phyloP scores from a whole-genome alignment of 352 stramenopile genomes.

The Phytopythium oedochilum region DNA sequence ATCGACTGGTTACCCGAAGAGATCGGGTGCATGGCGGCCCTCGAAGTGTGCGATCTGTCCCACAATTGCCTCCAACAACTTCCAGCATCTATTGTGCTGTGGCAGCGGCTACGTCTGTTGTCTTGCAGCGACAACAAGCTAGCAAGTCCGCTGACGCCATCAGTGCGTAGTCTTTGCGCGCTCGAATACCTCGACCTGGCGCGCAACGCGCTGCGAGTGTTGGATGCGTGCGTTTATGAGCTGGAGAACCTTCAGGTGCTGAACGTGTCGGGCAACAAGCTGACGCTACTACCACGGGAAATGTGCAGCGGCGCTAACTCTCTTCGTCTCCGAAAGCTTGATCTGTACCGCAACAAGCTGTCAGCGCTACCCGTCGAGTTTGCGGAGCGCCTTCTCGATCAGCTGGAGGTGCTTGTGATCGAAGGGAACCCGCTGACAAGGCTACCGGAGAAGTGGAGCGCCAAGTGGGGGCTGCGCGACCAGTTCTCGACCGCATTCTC shows the following conservation, averaged over 20 bases:
- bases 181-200: conserved; percentile 62
- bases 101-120: conserved; percentile 32
- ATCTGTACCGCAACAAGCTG: conserved; percentile 61
- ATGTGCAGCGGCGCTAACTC: conserved; percentile 20
- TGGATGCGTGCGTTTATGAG: conserved; percentile 48
- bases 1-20: conserved; percentile 47
- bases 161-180: conserved; percentile 16
- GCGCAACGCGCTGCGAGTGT: conserved; percentile 35
- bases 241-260: conserved; percentile 48
- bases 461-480: conserved; percentile 48
- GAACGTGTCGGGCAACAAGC: conserved; percentile 42
- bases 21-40: conserved; percentile 40
- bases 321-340: conserved; percentile 36
- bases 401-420: conserved; percentile 53
- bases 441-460: conserved; percentile 64
- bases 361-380: conserved; percentile 50
- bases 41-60: conserved; percentile 36
- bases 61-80: conserved; percentile 49
- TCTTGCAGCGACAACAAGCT: conserved; percentile 52
- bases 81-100: conserved; percentile 42
- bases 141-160: conserved; percentile 24
- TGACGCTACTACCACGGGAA: conserved; percentile 40
- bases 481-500: conserved; percentile 41
- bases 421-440: conserved; percentile 47
- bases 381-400: conserved; percentile 29